Evolutionary conservation across 2,329 filamentous ascomycete genomes (phyloP).

Genomic region (Cordyceps farinosa): DNA sequence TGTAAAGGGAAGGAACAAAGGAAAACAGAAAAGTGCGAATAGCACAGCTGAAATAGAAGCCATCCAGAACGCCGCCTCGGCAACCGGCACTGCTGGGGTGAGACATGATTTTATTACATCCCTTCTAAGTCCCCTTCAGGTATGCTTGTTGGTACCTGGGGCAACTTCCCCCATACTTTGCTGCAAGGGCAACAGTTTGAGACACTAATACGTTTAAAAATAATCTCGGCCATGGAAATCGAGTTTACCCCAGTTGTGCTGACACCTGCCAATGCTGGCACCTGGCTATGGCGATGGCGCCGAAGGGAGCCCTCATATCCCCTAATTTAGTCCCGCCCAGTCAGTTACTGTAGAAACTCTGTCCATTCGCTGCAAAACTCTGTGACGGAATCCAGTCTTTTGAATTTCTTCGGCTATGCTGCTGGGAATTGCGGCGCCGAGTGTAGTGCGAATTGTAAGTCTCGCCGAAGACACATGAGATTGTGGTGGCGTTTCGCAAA

Average conservation of each 20-base stretch:
- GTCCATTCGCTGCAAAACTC: no score
- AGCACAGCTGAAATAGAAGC: not conserved
- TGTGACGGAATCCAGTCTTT: no score
- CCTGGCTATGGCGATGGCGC: not conserved
- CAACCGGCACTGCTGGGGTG: not conserved
- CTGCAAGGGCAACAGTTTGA: no score
- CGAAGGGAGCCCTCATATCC: no score
- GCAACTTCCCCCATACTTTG: not conserved
- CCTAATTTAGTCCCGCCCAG: no score
- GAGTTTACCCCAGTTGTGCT: not conserved
- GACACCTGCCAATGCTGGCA: not conserved
- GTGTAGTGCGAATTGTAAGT: no score
- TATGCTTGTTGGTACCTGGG: not conserved
- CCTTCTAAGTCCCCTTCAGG: no score
- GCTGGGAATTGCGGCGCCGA: no score
- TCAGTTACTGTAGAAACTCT: no score
- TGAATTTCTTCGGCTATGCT: no score
- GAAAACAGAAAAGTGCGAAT: not conserved
- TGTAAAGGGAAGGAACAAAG: not conserved
- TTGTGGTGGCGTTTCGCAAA: not conserved
- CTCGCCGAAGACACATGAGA: no score
- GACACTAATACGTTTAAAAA: no score
- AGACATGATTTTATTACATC: not conserved
- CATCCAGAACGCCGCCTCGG: not conserved
- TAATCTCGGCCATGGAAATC: not conserved